Evolutionary conservation across 805 yeast species (phyloP).

Genomic region (Yarrowia yakushimensis): DNA sequence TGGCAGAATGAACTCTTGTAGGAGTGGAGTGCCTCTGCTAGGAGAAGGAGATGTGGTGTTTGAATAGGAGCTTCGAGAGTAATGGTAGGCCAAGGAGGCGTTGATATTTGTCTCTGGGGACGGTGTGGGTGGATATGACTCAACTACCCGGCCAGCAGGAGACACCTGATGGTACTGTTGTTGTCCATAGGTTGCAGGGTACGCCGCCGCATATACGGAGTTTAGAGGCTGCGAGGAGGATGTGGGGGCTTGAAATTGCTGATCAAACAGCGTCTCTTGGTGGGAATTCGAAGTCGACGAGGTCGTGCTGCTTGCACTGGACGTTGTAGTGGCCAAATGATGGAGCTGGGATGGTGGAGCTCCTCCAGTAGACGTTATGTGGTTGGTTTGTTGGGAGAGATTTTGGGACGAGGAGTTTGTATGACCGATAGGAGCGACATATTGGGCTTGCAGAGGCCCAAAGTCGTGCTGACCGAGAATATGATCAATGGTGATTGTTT

Average conservation of each 20-base stretch:
- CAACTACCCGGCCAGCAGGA: neutral
- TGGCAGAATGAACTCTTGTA: constrained; percentile 20
- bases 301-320: neutral
- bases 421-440: neutral
- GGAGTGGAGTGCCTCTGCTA: neutral
- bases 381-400: neutral
- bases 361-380: neutral
- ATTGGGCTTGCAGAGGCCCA: neutral
- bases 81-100: neutral
- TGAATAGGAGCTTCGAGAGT: neutral
- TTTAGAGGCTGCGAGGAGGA: neutral
- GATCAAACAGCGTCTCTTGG: neutral
- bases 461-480: neutral
- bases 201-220: constrained; percentile 10
- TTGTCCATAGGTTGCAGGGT: constrained; percentile 3
- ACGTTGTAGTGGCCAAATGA: neutral
- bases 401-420: neutral
- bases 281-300: neutral
- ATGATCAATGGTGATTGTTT: neutral
- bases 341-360: neutral
- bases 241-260: neutral
- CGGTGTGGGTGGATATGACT: constrained; percentile 5
- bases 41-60: neutral
- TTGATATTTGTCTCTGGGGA: neutral
- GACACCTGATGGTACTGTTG: neutral